Evolutionary conservation across 345 rosid genomes (phyloP).

Genomic region (Rhodamnia rubescens): DNA sequence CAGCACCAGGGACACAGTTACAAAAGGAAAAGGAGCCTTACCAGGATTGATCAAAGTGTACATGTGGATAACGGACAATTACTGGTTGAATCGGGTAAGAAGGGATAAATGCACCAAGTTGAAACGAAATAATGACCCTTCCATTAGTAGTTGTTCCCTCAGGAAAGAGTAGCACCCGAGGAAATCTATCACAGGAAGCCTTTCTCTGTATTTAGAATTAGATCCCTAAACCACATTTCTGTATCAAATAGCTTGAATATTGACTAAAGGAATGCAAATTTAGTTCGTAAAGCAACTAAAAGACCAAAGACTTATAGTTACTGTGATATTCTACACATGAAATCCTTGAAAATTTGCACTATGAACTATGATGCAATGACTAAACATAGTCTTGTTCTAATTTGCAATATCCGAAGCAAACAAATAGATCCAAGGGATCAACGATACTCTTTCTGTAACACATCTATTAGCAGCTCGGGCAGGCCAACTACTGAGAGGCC

Average conservation of each 20-base stretch:
- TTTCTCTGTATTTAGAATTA: conserved; percentile 82
- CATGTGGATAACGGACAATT: conserved; percentile 85
- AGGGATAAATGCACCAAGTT: conserved; percentile 96
- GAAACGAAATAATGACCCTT: conserved; percentile 68
- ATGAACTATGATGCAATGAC: neutral
- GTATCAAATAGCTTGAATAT: conserved; percentile 84
- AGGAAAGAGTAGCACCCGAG: conserved; percentile 82
- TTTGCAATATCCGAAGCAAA: neutral
- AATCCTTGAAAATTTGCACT: neutral
- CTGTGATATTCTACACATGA: neutral
- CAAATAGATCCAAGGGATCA: neutral
- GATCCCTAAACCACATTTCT: conserved; percentile 86
- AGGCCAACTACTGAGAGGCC: neutral
- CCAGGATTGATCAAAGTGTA: conserved; percentile 99
- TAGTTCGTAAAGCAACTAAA: neutral
- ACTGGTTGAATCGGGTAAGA: conserved; percentile 81
- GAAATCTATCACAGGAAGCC: conserved; percentile 73
- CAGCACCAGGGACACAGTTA: neutral
- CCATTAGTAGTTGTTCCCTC: conserved; percentile 99
- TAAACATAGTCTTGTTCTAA: neutral
- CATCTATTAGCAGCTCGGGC: neutral
- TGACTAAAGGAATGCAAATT: conserved; percentile 36
- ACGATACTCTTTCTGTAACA: neutral
- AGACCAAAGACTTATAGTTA: neutral
- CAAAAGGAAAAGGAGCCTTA: conserved; percentile 15